Percentiles rank a stretch among this genome's conserved stretches.
Evolutionary conservation across 805 yeast genomes (phyloP).

Genomic region (Groenewaldozyma salmanticensis): DNA sequence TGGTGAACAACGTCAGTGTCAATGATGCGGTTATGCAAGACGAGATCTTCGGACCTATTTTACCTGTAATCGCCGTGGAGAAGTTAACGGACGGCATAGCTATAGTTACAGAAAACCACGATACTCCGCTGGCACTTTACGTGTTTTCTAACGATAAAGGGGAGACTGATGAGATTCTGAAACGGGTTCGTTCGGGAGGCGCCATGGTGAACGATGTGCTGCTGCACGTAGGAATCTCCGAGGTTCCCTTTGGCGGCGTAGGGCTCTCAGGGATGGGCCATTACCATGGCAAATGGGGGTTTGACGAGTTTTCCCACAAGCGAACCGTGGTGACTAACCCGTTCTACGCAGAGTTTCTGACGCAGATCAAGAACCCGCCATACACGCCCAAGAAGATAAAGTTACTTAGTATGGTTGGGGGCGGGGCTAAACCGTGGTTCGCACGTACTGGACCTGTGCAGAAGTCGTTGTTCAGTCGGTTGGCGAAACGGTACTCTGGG

Average conservation of each 20-base stretch:
- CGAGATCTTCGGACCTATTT: slow-evolving; percentile 79
- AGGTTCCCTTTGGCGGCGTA: slow-evolving; percentile 86
- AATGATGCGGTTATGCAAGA: slow-evolving; percentile 62
- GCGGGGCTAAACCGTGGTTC: slow-evolving; percentile 11
- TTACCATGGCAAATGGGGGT: slow-evolving; percentile 68
- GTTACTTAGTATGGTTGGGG: slow-evolving; percentile 3
- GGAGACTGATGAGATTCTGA: slow-evolving; percentile 42
- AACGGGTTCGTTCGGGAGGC: slow-evolving; percentile 61
- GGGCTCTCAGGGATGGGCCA: slow-evolving; percentile 77
- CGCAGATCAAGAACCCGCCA: slow-evolving; percentile 64
- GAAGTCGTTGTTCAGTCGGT: slow-evolving; percentile 11
- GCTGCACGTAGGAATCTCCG: slow-evolving; percentile 55
- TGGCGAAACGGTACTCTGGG: no score
- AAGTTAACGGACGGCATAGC: slow-evolving; percentile 22
- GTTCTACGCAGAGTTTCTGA: slow-evolving; percentile 48
- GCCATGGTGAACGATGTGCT: slow-evolving; percentile 60
- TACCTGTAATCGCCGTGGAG: slow-evolving; percentile 57
- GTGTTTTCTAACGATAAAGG: slow-evolving; percentile 43
- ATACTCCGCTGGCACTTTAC: slow-evolving; percentile 76
- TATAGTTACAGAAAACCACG: slow-evolving; percentile 40
- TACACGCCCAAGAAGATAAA: slow-evolving; percentile 29
- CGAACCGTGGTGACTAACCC: slow-evolving; percentile 60
- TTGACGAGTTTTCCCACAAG: slow-evolving; percentile 66
- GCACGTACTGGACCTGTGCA: slow-evolving; percentile 16
- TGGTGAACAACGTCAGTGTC: slow-evolving; percentile 54